A percentile compares a stretch with the other conserved stretches of the same genome.
Conservation (phyloP, 371 early-diverging fungal genomes). For the Lichtheimia hyalospora region DNA sequence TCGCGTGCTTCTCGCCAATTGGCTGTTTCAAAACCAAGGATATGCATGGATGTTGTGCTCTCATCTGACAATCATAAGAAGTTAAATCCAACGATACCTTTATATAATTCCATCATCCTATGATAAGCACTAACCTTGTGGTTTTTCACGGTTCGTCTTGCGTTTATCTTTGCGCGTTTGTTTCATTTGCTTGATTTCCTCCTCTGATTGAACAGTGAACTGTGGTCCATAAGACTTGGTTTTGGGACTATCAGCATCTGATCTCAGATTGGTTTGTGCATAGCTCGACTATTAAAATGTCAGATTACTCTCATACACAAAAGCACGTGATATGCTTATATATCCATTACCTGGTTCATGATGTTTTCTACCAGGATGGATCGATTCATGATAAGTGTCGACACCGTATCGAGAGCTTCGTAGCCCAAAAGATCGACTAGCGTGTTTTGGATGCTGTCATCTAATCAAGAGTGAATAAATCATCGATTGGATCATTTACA, state of each 20-base stretch:
- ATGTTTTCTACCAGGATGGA: constrained; percentile 51
- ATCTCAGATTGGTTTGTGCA: not conserved
- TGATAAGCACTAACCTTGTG: constrained; percentile 5
- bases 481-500: not conserved
- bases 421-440: constrained; percentile 80
- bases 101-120: too few species aligned
- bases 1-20: constrained; percentile 56
- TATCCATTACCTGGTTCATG: constrained; percentile 35
- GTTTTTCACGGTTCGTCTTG: constrained; percentile 45
- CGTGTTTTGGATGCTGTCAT: constrained; percentile 62
- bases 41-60: constrained; percentile 46
- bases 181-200: constrained; percentile 66
- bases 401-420: constrained; percentile 71
- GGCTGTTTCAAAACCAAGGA: constrained; percentile 55
- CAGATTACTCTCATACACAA: too few species aligned
- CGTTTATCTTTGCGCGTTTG: constrained; percentile 69
- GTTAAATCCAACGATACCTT: too few species aligned
- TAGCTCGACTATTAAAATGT: not conserved
- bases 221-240: constrained; percentile 51
- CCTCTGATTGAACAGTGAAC: constrained; percentile 72
- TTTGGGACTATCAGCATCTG: not conserved
- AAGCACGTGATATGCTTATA: too few species aligned
- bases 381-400: constrained; percentile 50
- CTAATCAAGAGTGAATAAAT: constrained; percentile 17
- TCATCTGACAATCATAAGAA: constrained; percentile 27